Evolutionary conservation across 2,329 filamentous ascomycete genomes (phyloP).

Genomic region (Colletotrichum horii): DNA sequence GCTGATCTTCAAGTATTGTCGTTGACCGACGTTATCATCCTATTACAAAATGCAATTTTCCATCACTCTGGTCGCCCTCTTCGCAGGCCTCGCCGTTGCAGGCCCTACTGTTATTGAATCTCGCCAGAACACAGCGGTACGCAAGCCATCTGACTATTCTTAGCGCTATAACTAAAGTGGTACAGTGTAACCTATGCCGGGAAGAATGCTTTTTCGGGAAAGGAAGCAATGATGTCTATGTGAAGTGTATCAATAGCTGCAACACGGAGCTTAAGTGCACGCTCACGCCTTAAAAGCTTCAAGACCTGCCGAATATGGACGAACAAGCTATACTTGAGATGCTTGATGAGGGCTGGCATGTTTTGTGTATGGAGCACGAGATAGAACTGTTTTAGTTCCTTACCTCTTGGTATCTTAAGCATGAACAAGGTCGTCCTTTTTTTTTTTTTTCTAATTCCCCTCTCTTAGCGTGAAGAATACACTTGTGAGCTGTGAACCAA

Average conservation of each 20-base stretch:
- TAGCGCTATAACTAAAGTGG: not conserved
- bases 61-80: not conserved
- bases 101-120: not conserved
- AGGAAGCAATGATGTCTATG: not conserved
- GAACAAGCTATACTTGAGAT: not conserved
- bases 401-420: fast-evolving
- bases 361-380: not conserved
- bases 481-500: no score
- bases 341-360: not conserved
- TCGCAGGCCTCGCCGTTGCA: not conserved
- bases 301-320: not conserved
- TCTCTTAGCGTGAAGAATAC: no score
- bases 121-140: not conserved
- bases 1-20: not conserved
- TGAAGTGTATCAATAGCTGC: not conserved
- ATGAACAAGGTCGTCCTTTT: fast-evolving
- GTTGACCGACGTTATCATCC: not conserved
- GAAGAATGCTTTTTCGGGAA: not conserved
- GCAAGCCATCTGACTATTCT: fast-evolving
- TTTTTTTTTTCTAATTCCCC: no score
- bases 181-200: not conserved
- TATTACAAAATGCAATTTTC: not conserved
- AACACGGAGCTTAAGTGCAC: not conserved
- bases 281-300: not conserved
- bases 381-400: not conserved